Base-by-base conservation (phyloP, 164 flowering plant genomes). In the Vitis amurensis region DNA sequence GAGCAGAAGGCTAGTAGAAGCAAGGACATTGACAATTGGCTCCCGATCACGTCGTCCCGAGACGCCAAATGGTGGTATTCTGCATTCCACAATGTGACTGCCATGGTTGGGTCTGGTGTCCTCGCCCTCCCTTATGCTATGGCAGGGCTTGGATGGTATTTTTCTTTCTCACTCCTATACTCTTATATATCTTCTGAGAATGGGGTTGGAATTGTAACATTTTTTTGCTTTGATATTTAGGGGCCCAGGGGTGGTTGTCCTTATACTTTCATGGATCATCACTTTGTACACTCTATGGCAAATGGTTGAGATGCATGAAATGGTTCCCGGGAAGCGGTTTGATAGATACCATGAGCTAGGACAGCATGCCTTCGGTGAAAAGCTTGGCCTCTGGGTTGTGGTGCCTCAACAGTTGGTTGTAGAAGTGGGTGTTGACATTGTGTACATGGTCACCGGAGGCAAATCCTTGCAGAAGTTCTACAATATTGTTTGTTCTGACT, bases 251-350 rank as follows among this genome's bases (percentile, higher is more conserved):
- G 67, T 82, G n/a, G 66, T 62, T 0, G 31, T 82, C 0, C 66
- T 86, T 14, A n/a, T 82, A 9, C 9, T 82, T 60, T 86, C 89
- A 63, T 86, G 87, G 87, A 15, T 86, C 9, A 81, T 86, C 53
- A 86, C 89, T 0, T 60, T 86, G 11, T 86, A 82, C 77, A 86
- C 89, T 0, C 74, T 86, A 5, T 86, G 89, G 89, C 87, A 86
- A 77, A 86, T 86, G 87, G 89, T 86, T 13, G 83, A 86, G 77
- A 84, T 86, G 89, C 89, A 86, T 13, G 89, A 86, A 69, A 80
- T 84, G 78, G 83, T 82, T 6, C 86, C 89, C 0, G 89, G 87
- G 4, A 82, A 74, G 76, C 59, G 87, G 9, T 82, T 86, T 12
- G 89, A 84, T 44, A 68, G 87, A 65, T 86, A 86, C 80, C 89